Evolutionary conservation across 1,284 basidiomycete genomes (phyloP).

Genomic region (Amylostereum areolatum): DNA sequence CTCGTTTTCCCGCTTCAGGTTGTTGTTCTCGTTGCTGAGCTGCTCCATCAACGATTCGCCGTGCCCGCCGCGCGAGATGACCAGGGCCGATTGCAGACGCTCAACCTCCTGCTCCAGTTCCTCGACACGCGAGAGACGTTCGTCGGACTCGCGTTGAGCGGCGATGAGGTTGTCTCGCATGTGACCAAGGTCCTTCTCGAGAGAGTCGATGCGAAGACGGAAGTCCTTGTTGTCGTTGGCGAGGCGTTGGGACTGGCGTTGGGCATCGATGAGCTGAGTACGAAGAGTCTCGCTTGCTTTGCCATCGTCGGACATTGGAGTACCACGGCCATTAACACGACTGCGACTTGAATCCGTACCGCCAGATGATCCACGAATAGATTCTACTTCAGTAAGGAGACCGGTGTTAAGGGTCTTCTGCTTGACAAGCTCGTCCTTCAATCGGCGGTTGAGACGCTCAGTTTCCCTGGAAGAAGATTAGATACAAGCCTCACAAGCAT

Average conservation of each 20-base stretch:
- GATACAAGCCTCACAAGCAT: conserved; percentile 13
- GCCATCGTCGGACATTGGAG: conserved; percentile 69
- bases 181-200: conserved; percentile 69
- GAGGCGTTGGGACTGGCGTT: conserved; percentile 66
- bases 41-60: conserved; percentile 70
- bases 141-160: conserved; percentile 73
- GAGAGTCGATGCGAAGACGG: conserved; percentile 62
- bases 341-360: conserved; percentile 47
- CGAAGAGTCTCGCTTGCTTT: conserved; percentile 51
- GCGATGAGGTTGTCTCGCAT: conserved; percentile 70
- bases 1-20: conserved; percentile 77
- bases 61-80: conserved; percentile 68
- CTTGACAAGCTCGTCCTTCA: conserved; percentile 92
- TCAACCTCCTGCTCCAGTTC: conserved; percentile 80
- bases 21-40: conserved; percentile 71
- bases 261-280: conserved; percentile 61
- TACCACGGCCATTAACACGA: conserved; percentile 73
- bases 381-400: conserved; percentile 79
- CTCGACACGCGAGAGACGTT: conserved; percentile 67
- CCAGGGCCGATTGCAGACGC: conserved; percentile 67
- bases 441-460: conserved; percentile 97
- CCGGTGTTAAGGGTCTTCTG: conserved; percentile 77
- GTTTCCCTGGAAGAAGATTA: conserved; percentile 67
- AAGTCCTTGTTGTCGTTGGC: conserved; percentile 73
- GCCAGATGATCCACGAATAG: conserved; percentile 50